Evolutionary conservation across 2,329 filamentous ascomycete species (phyloP), one percentile per base, ranked within the genome.

Genomic region (Fusarium tricinctum): DNA sequence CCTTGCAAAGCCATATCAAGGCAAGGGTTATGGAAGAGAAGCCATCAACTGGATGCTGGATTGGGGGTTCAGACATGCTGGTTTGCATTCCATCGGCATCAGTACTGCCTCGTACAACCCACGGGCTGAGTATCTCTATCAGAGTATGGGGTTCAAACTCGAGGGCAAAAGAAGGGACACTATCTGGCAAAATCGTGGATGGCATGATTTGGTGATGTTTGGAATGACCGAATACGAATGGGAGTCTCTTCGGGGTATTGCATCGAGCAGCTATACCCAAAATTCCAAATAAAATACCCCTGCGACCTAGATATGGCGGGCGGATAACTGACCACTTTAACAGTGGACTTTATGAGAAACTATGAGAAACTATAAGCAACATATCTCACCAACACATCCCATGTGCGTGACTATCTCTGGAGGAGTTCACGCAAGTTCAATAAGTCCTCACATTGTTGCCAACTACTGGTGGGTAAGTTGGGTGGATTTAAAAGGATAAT

Each of bases 181-280:
- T 0, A 68, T 83, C 3, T 85, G 79, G 76, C 76, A 79, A 63
- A 78, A 85, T 59, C 78, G 83, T 1, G 71, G 76, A 28, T 86
- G 78, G 78, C 72, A 74, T 35, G 78, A 81, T 38, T 47, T 71
- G 13, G 47, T 82, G 4, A 64, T 76, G 20, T 73, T 80, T 53
- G 77, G 75, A 1, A 82, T 83, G 66, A 64, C 82, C 19, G 79
- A 81, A 38, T 44, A 71, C 0, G 81, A 83, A 57, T 82, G 81
- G 81, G 65, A 75, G 59, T 63, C 20, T 26, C 20, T 75, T 15
- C 58, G 60, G 0, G 58, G 60, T 1, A 23, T 63, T 20, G 17
- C 8, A 3, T n/a, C 35, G 8, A 38, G 9, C 3, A 10, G 17
- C 17, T 8, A n/a, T 3, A 38, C 17, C n/a, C 17, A 38, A 4